These are phyloP conservation scores for Elsinoe batatas DNA, from an alignment of 2,329 filamentous ascomycete species.

Conservation along the genomic window DNA sequence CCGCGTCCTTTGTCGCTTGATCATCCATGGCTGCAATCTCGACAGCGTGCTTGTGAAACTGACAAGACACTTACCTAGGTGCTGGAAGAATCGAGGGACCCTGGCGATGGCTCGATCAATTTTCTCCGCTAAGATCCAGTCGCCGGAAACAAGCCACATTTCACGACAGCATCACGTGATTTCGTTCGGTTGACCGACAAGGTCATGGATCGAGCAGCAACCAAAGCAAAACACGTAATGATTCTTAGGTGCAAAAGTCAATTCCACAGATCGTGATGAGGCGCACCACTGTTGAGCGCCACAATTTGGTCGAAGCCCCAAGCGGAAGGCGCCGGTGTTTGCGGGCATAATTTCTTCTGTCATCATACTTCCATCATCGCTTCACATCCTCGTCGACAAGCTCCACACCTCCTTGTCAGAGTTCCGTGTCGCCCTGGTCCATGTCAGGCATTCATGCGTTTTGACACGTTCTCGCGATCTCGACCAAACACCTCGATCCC, in stretches of 20 bases:
- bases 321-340: background rate
- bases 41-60: background rate
- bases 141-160: background rate
- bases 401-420: slow-evolving; percentile 4
- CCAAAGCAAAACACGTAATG: background rate
- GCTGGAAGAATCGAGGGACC: background rate
- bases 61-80: slow-evolving; percentile 18
- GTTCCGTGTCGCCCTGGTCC: background rate
- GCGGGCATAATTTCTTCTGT: background rate
- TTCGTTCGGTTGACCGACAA: background rate
- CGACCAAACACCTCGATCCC: slow-evolving; percentile 3
- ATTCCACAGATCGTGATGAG: slow-evolving; percentile 8
- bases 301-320: slow-evolving; percentile 8
- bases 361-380: slow-evolving; percentile 11
- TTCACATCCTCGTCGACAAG: background rate
- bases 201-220: background rate
- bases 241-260: slow-evolving; percentile 1
- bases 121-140: slow-evolving; percentile 2
- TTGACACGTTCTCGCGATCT: slow-evolving; percentile 1
- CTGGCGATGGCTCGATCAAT: slow-evolving; percentile 1
- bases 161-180: background rate
- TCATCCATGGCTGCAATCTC: slow-evolving; percentile 14
- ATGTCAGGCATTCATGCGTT: slow-evolving; percentile 4
- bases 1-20: slow-evolving; percentile 33
- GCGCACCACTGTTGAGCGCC: background rate